Evolutionary conservation across 306 rosid species (phyloP), one percentile per base, ranked within the genome.

Genomic region (Cucumis melo): DNA sequence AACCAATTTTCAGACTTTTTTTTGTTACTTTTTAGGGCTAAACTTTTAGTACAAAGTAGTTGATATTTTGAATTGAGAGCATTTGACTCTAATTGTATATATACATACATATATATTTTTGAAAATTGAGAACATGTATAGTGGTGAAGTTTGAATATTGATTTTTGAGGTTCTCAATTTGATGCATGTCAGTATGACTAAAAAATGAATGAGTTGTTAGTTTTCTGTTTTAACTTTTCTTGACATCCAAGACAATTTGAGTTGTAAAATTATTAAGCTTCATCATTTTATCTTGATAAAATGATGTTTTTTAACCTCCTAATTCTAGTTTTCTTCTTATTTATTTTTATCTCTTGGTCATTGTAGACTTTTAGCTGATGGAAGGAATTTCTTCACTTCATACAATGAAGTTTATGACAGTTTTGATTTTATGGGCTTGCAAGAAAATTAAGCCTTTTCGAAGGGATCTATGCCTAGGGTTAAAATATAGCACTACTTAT

Each of bases 381-480:
- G 96, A 83, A 97, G 2, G 1, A 27, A 94, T 24, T 91, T 90
- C 84, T 90, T 91, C 89, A 94, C 97, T 48, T 82, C 96, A 8
- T 94, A 91, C 55, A 97, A 91, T 20, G 97, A 89, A 83, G 97
- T 91, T 42, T 81, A 54, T 81, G 98, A 94, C 10, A 94, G 84
- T 83, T 94, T 94, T 86, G 97, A 94, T 84, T 77, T 88, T 13
- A 94, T 94, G 98, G 93, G 91, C n/a, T 82, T 94, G 64, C 96
- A 87, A 74, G 98, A 94, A 83, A 94, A 27, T 27, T 27, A 27
- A 27, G 90, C 64, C 97, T 91, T 57, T 75, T 90, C 50, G 87
- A 97, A 74, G 98, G 97, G 78, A 94, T 94, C 55, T 94, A 90
- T 85, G 97, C 98, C 42, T 94, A 94, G 38, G 98, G 98, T 92